These are phyloP conservation scores for Mimosa bimucronata DNA, from an alignment of 306 rosid genomes.

Conservation along the genomic window DNA sequence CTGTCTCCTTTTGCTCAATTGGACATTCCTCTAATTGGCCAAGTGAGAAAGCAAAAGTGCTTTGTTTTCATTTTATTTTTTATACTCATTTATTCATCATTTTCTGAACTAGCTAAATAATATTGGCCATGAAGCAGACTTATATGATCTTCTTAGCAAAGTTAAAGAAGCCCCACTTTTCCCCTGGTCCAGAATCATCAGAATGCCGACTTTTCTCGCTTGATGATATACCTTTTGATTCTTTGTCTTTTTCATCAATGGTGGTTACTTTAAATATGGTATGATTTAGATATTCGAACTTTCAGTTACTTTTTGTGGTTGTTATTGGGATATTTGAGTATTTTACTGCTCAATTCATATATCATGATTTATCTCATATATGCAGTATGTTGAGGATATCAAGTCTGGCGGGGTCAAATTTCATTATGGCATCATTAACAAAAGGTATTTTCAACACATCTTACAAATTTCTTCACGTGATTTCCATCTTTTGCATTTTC, in stretches of 20 bases:
- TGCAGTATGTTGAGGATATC: constrained; percentile 83
- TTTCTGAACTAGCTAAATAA: constrained; percentile 39
- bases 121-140: constrained; percentile 58
- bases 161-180: constrained; percentile 82
- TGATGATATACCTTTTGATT: constrained; percentile 82
- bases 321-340: constrained; percentile 26
- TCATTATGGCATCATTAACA: constrained; percentile 88
- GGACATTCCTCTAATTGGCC: constrained; percentile 95
- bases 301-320: neutral
- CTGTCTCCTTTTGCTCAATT: constrained; percentile 89
- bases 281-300: constrained; percentile 30
- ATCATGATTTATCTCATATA: constrained; percentile 37
- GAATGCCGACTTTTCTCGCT: constrained; percentile 81
- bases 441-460: constrained; percentile 56
- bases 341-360: constrained; percentile 20
- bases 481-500: constrained; percentile 15
- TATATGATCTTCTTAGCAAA: constrained; percentile 86
- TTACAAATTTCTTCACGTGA: constrained; percentile 1
- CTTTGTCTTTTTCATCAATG: constrained; percentile 95
- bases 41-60: constrained; percentile 56
- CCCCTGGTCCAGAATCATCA: constrained; percentile 96
- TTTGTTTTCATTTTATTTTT: neutral
- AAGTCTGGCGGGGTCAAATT: constrained; percentile 74
- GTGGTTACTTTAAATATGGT: constrained; percentile 91
- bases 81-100: neutral